Evolutionary conservation across 1,139 yeast genomes (phyloP), one percentile per base, ranked within the genome.

Genomic region (Yamadazyma friedrichii): DNA sequence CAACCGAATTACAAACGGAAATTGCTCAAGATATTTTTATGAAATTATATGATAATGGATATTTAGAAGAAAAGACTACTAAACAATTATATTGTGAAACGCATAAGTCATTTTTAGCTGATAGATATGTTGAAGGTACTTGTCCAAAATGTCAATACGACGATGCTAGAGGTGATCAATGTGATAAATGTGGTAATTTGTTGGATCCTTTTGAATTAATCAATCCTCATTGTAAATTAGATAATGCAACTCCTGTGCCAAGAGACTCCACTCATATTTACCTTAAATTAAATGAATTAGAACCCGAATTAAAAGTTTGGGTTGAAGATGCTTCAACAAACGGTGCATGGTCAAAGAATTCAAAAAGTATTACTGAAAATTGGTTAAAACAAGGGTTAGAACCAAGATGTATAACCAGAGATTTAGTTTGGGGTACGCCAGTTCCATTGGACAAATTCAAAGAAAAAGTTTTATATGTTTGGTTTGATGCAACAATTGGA

Each of bases 401-500:
- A 51, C 93, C 98, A 46, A 84, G 98, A 66, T 88, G 97, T 70
- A 94, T 93, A 59, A 93, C 98, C 15, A 83, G 99, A 70, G 99
- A 93, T 63, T 78, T 93, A 61, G 82, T 82, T 41, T 93, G 99
- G 99, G 99, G 99, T 61, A 89, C 96, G 9, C 97, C 98, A 3
- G 98, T 93, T 27, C 98, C 98, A 39, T 70, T 87, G 51, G 54
- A 86, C 51, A 82, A 80, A 35, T 93, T 76, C 68, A 81, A 84
- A 52, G 83, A 88, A 40, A 93, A 93, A 67, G 98, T 93, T 12
- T 73, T 93, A 58, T 93, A 93, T 59, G 99, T 93, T 46, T 93
- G 99, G 99, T 93, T 93, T 54, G 99, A 93, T 67, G 99, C 99
- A 35, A 80, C 96, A 36, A 91, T 93, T 53, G 99, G 99, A 33